Conservation (phyloP, 495 filamentous ascomycete genomes). For the Xylaria venustula region DNA sequence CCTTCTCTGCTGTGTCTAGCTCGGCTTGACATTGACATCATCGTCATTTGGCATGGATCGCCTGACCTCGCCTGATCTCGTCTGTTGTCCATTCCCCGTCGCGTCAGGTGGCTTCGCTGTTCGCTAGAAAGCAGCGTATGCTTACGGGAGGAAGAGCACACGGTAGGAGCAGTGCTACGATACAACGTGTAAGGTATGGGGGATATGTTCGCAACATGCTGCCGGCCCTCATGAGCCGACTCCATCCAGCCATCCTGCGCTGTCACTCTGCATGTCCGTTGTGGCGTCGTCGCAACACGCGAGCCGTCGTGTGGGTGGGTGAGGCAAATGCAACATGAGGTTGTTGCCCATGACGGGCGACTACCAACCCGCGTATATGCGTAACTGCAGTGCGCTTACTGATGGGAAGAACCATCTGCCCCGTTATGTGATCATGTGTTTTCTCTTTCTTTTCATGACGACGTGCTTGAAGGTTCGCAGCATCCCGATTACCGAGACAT, state of each 20-base stretch:
- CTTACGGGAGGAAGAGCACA: not conserved
- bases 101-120: not conserved
- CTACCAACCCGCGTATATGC: no score
- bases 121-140: not conserved
- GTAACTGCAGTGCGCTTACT: no score
- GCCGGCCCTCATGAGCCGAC: not conserved
- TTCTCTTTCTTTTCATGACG: no score
- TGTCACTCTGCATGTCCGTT: not conserved
- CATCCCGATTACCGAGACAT: no score
- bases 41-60: not conserved
- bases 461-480: no score
- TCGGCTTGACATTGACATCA: not conserved
- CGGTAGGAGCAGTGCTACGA: not conserved
- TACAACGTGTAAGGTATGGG: not conserved
- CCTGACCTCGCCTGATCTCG: conserved; percentile 7
- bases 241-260: not conserved
- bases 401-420: no score
- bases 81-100: not conserved
- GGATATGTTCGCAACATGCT: not conserved
- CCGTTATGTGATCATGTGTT: not conserved
- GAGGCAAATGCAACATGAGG: not conserved
- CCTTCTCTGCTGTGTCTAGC: no score
- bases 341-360: not conserved
- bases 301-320: no score
- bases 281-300: not conserved